These are phyloP conservation scores for Lepiota subincarnata DNA, from an alignment of 768 basidiomycete genomes.

Conservation along the genomic window DNA sequence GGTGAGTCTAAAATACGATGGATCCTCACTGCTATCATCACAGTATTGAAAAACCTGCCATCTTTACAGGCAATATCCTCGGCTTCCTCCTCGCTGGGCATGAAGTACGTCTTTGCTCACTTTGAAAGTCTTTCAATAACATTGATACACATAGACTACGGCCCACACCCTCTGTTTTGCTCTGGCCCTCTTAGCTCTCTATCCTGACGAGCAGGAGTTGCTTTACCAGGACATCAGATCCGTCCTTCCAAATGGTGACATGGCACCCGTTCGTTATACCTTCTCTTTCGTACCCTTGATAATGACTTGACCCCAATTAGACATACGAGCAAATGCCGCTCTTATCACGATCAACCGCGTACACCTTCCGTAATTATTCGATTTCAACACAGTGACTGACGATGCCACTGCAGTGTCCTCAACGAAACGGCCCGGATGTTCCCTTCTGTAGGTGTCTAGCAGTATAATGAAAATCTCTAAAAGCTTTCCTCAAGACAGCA, in stretches of 20 bases:
- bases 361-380: no score
- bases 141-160: no score
- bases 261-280: constrained; percentile 3
- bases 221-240: constrained; percentile 31
- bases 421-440: constrained; percentile 39
- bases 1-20: constrained; percentile 17
- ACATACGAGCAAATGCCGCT: constrained; percentile 28
- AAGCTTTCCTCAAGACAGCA: neutral
- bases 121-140: no score
- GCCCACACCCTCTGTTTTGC: constrained; percentile 29
- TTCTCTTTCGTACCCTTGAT: neutral
- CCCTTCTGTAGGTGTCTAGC: constrained; percentile 25
- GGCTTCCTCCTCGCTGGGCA: constrained; percentile 40
- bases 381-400: neutral
- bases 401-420: constrained; percentile 29
- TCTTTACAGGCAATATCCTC: constrained; percentile 36
- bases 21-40: neutral
- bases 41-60: neutral
- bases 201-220: constrained; percentile 41
- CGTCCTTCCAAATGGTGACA: constrained; percentile 21
- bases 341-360: constrained; percentile 10
- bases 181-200: constrained; percentile 37
- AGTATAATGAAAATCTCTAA: neutral
- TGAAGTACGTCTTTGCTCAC: no score
- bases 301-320: constrained; percentile 28